A percentile compares a stretch with the other conserved stretches of the same genome.
These are phyloP conservation scores for Fusarium tupiense DNA, from an alignment of 2,329 filamentous ascomycete genomes.

Conservation along the genomic window DNA sequence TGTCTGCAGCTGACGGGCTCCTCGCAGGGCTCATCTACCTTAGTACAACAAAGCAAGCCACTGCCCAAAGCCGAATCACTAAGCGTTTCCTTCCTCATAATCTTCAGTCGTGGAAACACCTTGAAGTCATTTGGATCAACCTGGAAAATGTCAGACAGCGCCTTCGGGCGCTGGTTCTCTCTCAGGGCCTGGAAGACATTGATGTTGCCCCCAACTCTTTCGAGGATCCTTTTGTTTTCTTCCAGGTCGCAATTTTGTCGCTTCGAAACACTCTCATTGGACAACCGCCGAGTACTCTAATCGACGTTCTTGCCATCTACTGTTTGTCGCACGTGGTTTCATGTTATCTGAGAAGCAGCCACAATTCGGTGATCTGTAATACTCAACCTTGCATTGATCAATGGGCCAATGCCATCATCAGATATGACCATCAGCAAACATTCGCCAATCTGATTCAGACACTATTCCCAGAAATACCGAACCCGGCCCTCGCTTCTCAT, in stretches of 20 bases:
- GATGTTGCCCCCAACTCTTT: too few species aligned
- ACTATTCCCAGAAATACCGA: not conserved
- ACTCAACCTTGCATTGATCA: rapidly evolving
- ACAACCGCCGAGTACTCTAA: not conserved
- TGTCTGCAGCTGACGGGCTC: not conserved
- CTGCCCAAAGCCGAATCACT: too few species aligned
- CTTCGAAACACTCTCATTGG: not conserved
- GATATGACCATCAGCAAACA: not conserved
- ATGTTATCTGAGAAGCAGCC: rapidly evolving
- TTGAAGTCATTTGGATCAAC: rapidly evolving
- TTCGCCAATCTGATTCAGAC: not conserved
- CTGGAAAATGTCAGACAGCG: too few species aligned
- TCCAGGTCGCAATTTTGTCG: not conserved
- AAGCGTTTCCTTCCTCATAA: too few species aligned
- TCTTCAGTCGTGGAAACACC: not conserved
- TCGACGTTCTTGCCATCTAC: not conserved
- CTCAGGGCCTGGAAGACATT: too few species aligned
- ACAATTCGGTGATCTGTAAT: rapidly evolving
- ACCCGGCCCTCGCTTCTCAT: too few species aligned
- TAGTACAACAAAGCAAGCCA: too few species aligned
- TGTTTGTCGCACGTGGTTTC: too few species aligned
- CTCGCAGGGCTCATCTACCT: not conserved
- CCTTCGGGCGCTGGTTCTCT: too few species aligned
- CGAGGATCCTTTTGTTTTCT: too few species aligned
- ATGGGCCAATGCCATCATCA: not conserved